Evolutionary conservation across 805 yeast genomes (phyloP), one percentile per base, ranked within the genome.

Genomic region (Wickerhamomyces chaumierensis): DNA sequence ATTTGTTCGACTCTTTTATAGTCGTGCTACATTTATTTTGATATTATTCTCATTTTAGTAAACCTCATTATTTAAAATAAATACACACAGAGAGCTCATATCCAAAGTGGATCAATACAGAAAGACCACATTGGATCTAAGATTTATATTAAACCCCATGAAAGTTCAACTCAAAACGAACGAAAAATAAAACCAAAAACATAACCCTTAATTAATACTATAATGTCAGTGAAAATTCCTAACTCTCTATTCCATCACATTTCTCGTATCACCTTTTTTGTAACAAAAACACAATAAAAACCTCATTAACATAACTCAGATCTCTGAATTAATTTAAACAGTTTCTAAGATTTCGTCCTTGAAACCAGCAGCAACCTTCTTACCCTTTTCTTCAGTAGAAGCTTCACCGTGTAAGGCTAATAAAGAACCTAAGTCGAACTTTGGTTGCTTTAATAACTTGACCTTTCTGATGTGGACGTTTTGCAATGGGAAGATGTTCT

Each of bases 381-480:
- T 86, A 71, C 95, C 95, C 65, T 92, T 84, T 69, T 88, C 94
- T 66, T 87, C 94, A 64, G 78, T 75, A 52, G 86, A 65, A 56
- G 78, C 70, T 76, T 88, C 96, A 71, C 96, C 96, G 78, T 87
- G 96, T 65, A 88, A 82, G 61, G 95, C 79, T 66, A 87, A 73
- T 63, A 87, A 79, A 63, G 95, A 77, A 87, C 87, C 96, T 63
- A 90, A 81, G 70, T 90, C 97, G 78, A 88, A 86, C 77, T 88
- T 90, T 68, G 97, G 97, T 74, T 82, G 94, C 76, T 90, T 90
- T 72, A 90, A 85, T 68, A 90, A 79, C 80, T 90, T 90, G 61
- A 90, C 96, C 78, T 90, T 90, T 81, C 96, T 88, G 71, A 90
- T 84, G 81, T 87, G 94, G 63, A 88, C 94, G 76, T 90, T 87